phyloP scores from a whole-genome alignment of 495 filamentous ascomycete genomes.

The Xylaria nigripes region DNA sequence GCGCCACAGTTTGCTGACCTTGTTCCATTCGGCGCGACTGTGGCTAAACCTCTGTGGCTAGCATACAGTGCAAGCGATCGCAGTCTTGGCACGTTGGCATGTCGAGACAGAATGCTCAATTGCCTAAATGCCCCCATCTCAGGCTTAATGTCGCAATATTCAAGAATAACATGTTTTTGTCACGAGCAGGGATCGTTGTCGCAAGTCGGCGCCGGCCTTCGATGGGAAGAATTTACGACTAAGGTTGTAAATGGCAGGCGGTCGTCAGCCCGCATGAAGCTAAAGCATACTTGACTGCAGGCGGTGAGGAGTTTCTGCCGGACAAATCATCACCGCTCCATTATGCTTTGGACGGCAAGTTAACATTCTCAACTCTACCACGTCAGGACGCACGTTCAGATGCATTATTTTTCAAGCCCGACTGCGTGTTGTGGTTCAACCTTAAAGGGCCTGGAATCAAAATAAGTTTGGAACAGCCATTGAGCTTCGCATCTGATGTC shows the following conservation, averaged over 20 bases:
- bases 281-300: not conserved
- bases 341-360: no score
- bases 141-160: not conserved
- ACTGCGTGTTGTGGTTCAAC: no score
- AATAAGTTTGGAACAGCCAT: no score
- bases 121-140: slow-evolving; percentile 32
- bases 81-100: slow-evolving; percentile 9
- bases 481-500: no score
- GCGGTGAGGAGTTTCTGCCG: slow-evolving; percentile 12
- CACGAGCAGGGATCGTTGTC: not conserved
- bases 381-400: no score
- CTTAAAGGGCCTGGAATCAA: no score
- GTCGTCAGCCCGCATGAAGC: not conserved
- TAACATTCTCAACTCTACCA: not conserved
- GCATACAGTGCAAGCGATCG: slow-evolving; percentile 6
- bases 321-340: slow-evolving; percentile 12
- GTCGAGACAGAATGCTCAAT: slow-evolving; percentile 26
- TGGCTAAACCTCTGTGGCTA: slow-evolving; percentile 29
- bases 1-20: slow-evolving; percentile 25
- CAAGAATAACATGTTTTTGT: not conserved
- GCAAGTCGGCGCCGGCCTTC: slow-evolving; percentile 3
- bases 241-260: slow-evolving; percentile 1
- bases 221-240: slow-evolving; percentile 14
- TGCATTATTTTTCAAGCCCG: no score
- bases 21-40: slow-evolving; percentile 25